Base-by-base conservation (phyloP, 345 rosid genomes). In the Kernera saxatilis region DNA sequence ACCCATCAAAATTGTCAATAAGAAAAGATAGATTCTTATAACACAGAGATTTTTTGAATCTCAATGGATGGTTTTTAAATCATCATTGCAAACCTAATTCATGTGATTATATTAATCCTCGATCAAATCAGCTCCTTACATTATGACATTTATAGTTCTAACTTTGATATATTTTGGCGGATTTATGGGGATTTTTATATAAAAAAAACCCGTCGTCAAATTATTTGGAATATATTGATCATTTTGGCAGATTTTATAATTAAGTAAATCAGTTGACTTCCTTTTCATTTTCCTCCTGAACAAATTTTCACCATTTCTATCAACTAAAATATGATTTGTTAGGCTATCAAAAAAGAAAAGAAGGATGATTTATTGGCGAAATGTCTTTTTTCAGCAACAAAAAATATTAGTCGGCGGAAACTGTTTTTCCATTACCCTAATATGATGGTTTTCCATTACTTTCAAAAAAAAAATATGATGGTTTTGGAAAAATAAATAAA, bases 41-140 rank as follows among this genome's bases (percentile, higher is more conserved):
- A 69, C 75, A 63, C 79, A 44, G 75, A 74, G 84, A 83, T 30
- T 8, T 17, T 3, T 18, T 7, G 15, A 45, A 22, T 8, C 25
- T 23, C 49, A 52, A 70, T 18, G 81, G 75, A 73, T 78, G 81
- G 71, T 46, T 32, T n/a, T 35, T n/a, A 30, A 35, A 26, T 33
- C 67, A 25, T 60, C 13, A 37, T 37, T 60, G 75, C 75, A 18
- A 17, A 19, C 61, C 69, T 27, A 50, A 60, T 30, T 61, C 53
- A 60, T 21, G 3, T 27, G 51, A 39, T 49, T 45, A 53, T 54
- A 21, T 54, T 26, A 41, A 8, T 41, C 41, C 19, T 25, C 49
- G 25, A 39, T 37, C 13, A 25, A 23, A 12, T 36, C 17, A 36
- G 35, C 25, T 65, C 12, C 19, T 55, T 50, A 15, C 23, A 64